Conservation (phyloP, 306 rosid genomes). For the Malus sieversii region DNA sequence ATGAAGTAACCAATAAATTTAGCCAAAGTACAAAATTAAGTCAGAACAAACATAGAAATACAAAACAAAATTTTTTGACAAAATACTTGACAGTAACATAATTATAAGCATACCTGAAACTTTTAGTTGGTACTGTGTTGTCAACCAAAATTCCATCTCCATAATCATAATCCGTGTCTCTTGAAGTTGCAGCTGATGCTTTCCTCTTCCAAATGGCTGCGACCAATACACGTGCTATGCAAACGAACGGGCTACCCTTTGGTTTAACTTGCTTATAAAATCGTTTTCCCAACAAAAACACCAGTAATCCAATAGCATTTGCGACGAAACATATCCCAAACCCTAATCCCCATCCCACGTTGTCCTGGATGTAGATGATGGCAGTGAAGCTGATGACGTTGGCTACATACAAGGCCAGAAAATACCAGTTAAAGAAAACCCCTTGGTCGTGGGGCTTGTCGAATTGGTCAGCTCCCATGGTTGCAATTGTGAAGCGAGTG, state of each 20-base stretch:
- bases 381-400: constrained; percentile 16
- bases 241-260: constrained; percentile 31
- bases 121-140: constrained; percentile 1
- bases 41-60: background rate
- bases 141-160: background rate
- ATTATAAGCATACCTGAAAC: constrained; percentile 12
- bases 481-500: constrained; percentile 34
- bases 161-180: constrained; percentile 7
- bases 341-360: constrained; percentile 38
- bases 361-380: constrained; percentile 30
- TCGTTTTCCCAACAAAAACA: constrained; percentile 24
- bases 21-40: background rate
- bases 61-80: background rate
- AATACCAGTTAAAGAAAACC: constrained; percentile 35
- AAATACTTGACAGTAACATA: background rate
- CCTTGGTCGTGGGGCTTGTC: constrained; percentile 12
- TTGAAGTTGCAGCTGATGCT: background rate
- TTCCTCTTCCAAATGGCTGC: constrained; percentile 26
- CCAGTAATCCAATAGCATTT: background rate
- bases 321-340: constrained; percentile 18
- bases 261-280: constrained; percentile 27
- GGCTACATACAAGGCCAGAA: constrained; percentile 21
- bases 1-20: background rate
- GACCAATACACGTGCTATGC: constrained; percentile 29
- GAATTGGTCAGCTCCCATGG: constrained; percentile 36